Evolutionary conservation across 352 stramenopile species (phyloP).

Genomic region (Pythium pectinolyticum): DNA sequence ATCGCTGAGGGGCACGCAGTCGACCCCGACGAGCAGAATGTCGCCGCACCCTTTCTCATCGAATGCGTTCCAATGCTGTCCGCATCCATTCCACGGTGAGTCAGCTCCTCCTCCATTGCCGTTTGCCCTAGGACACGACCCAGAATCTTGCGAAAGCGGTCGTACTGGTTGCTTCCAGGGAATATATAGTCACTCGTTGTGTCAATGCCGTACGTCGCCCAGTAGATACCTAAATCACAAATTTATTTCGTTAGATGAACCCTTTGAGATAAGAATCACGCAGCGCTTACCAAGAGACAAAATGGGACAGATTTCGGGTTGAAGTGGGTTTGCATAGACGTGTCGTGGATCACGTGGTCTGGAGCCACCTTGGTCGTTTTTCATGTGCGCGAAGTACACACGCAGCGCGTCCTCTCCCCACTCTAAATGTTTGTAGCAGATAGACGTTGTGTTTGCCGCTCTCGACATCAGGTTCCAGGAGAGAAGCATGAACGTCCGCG

Average conservation of each 20-base stretch:
- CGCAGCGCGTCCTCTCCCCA: conserved; percentile 34
- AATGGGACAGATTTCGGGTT: conserved; percentile 32
- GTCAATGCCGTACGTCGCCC: conserved; percentile 10
- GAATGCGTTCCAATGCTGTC: conserved; percentile 28
- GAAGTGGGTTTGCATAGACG: conserved; percentile 33
- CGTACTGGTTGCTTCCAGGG: conserved; percentile 26
- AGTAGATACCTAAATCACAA: conserved; percentile 17
- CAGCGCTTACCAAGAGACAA: conserved; percentile 28
- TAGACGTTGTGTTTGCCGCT: conserved; percentile 14
- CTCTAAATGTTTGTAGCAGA: conserved; percentile 28
- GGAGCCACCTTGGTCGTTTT: conserved; percentile 32
- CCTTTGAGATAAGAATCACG: not conserved
- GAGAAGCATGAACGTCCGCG: conserved; percentile 23
- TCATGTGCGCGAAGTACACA: conserved; percentile 41
- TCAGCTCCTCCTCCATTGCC: conserved; percentile 16
- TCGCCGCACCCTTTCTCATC: conserved; percentile 22
- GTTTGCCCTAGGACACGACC: conserved; percentile 2
- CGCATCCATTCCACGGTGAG: conserved; percentile 15
- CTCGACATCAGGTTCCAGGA: conserved; percentile 32
- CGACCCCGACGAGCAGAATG: conserved; percentile 23
- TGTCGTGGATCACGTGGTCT: conserved; percentile 30
- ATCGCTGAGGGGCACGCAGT: conserved; percentile 25
- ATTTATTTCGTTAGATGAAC: not conserved
- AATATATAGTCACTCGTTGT: conserved; percentile 13
- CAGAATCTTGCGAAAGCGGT: conserved; percentile 25